Evolutionary conservation across 345 rosid species (phyloP), one percentile per base, ranked within the genome.

Genomic region (Brassica juncea): DNA sequence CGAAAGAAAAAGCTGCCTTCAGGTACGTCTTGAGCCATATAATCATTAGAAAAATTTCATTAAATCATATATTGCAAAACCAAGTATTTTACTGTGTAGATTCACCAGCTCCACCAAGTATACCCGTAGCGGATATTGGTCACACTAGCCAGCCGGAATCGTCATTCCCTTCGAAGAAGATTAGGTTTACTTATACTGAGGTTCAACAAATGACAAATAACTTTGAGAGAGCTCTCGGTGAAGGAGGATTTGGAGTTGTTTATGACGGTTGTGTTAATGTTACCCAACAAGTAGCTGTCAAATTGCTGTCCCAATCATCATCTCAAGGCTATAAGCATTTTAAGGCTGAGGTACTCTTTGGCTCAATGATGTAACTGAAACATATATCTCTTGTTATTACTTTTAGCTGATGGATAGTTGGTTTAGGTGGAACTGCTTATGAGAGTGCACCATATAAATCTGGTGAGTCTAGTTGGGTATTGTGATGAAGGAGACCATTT

Each of bases 241-340:
- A 85, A 73, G 89, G 86, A 30, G 85, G 82, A 0, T 86, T 85
- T 68, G 87, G 86, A 77, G 62, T 77, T 1, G 86, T 85, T 65
- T 83, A 79, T 77, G 76, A 74, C 11, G 89, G 89, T 44, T 72
- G 5, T 71, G 65, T 82, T 15, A 80, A 37, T 71, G 82, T 21
- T 59, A 32, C 61, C 4, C 59, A 71, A 37, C 68, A 79, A 74
- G 86, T 84, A 6, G 89, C 87, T 11, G 83, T 86, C 9, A 84
- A 85, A 66, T 68, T 84, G 55, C 66, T 86, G 1, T 83, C 84
- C 14, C 69, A 70, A 19, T 67, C 86, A 52, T 83, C 87, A 44
- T 59, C 73, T n/a, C 86, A 86, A 63, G 86, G 89, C 12, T 81
- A 83, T 64, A 84, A 74, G 72, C 81, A 86, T 57, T 84, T 86